Conservation (phyloP, 768 basidiomycete species). For the Amanita phalloides region DNA sequence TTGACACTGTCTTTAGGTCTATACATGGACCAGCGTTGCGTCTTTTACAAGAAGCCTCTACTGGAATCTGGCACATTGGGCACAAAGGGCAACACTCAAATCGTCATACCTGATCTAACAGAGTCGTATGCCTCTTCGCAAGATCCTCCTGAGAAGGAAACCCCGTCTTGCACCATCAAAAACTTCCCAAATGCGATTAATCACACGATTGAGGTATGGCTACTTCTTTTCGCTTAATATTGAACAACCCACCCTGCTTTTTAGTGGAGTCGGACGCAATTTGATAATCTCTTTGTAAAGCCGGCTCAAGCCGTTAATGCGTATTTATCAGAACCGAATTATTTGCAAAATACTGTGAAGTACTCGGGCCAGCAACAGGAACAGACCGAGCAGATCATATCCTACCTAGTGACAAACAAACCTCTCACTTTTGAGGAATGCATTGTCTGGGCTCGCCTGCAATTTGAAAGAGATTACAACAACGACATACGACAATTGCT, state of each 20-base stretch:
- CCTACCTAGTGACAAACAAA: slow-evolving; percentile 84
- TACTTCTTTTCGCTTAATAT: not conserved
- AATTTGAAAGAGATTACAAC: slow-evolving; percentile 91
- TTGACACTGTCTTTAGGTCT: slow-evolving; percentile 38
- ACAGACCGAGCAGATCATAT: slow-evolving; percentile 80
- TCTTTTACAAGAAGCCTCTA: slow-evolving; percentile 92
- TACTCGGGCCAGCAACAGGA: slow-evolving; percentile 88
- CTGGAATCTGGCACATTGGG: slow-evolving; percentile 97
- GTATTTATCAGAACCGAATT: slow-evolving; percentile 95
- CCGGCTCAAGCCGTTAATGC: slow-evolving; percentile 91
- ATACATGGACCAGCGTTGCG: slow-evolving; percentile 98
- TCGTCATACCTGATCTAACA: slow-evolving; percentile 86
- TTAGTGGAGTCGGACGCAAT: slow-evolving; percentile 90
- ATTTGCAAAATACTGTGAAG: slow-evolving; percentile 82
- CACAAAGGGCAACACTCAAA: slow-evolving; percentile 96
- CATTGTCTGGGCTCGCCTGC: slow-evolving; percentile 90
- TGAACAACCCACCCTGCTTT: slow-evolving; percentile 1
- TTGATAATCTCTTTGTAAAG: slow-evolving; percentile 89
- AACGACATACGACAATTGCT: slow-evolving; percentile 90
- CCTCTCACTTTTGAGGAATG: slow-evolving; percentile 96
- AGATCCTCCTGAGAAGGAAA: slow-evolving; percentile 97
- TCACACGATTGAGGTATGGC: slow-evolving; percentile 87
- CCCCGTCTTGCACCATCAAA: slow-evolving; percentile 95
- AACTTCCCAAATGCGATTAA: slow-evolving; percentile 98
- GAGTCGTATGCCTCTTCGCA: slow-evolving; percentile 98